A percentile compares a stretch with the other conserved stretches of the same genome.
These are phyloP conservation scores for Fusarium beomiforme DNA, from an alignment of 2,329 filamentous ascomycete genomes.

Conservation along the genomic window DNA sequence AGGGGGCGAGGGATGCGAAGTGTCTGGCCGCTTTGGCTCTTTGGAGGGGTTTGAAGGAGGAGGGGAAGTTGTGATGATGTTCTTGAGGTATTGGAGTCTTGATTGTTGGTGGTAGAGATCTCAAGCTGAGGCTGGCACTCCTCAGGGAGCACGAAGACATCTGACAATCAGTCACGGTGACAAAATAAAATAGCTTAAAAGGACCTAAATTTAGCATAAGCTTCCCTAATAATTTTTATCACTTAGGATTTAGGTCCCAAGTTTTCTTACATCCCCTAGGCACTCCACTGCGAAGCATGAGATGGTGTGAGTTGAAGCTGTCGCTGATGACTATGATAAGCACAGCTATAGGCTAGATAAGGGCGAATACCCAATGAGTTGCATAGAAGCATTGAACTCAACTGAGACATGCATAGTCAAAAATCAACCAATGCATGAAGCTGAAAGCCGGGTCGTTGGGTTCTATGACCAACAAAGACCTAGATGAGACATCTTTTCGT, in stretches of 20 bases:
- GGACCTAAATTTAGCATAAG: too few relatives aligned
- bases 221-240: too few relatives aligned
- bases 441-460: neutral
- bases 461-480: too few relatives aligned
- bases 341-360: neutral
- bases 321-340: neutral
- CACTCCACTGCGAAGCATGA: neutral
- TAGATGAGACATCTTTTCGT: too few relatives aligned
- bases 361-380: too few relatives aligned
- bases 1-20: slow-evolving; percentile 67
- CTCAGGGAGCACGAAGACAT: too few relatives aligned
- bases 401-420: neutral
- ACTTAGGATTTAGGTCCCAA: too few relatives aligned
- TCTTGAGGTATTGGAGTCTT: neutral
- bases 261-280: too few relatives aligned
- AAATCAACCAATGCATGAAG: neutral
- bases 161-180: too few relatives aligned
- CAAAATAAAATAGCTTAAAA: too few relatives aligned
- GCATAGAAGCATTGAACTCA: neutral
- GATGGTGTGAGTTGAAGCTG: neutral
- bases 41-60: slow-evolving; percentile 64
- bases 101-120: neutral
- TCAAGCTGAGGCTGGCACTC: neutral
- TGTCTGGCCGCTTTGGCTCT: slow-evolving; percentile 67
- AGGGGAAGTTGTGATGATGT: slow-evolving; percentile 49